phyloP scores from a whole-genome alignment of 345 rosid genomes.

The Bruguiera parviflora region DNA sequence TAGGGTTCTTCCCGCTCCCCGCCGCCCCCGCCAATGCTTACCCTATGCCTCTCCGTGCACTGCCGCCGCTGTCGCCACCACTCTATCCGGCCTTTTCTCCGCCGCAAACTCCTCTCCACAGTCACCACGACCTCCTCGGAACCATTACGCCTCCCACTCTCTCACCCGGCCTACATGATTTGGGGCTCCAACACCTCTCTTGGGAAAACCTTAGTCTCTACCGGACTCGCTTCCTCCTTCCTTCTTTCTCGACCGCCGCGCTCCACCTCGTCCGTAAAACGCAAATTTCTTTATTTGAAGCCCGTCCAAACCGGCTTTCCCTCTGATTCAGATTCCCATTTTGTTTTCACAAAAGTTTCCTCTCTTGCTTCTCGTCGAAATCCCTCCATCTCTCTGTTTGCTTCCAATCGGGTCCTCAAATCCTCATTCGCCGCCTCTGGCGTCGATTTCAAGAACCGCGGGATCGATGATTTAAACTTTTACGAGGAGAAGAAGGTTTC shows the following conservation, averaged over 20 bases:
- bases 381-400: constrained; percentile 34
- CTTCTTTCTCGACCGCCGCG: constrained; percentile 43
- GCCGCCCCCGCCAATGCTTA: neutral
- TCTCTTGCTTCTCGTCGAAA: constrained; percentile 52
- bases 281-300: constrained; percentile 68
- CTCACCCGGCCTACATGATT: constrained; percentile 60
- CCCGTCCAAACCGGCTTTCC: constrained; percentile 96
- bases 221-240: constrained; percentile 86
- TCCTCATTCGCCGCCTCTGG: constrained; percentile 43
- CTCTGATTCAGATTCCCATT: constrained; percentile 79
- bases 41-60: neutral
- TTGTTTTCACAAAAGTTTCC: constrained; percentile 60
- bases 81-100: neutral
- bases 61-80: neutral
- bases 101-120: constrained; percentile 6
- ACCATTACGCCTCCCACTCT: constrained; percentile 39
- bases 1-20: neutral
- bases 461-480: constrained; percentile 48
- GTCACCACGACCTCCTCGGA: constrained; percentile 6
- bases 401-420: constrained; percentile 57
- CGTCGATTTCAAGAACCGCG: constrained; percentile 16
- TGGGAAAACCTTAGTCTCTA: constrained; percentile 91
- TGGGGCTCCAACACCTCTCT: constrained; percentile 93
- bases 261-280: neutral
- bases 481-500: constrained; percentile 37